A percentile compares a stretch with the other conserved stretches of the same genome.
These are phyloP conservation scores for Flaveria sonorensis DNA, from an alignment of 129 eudicot genomes.

Conservation along the genomic window DNA sequence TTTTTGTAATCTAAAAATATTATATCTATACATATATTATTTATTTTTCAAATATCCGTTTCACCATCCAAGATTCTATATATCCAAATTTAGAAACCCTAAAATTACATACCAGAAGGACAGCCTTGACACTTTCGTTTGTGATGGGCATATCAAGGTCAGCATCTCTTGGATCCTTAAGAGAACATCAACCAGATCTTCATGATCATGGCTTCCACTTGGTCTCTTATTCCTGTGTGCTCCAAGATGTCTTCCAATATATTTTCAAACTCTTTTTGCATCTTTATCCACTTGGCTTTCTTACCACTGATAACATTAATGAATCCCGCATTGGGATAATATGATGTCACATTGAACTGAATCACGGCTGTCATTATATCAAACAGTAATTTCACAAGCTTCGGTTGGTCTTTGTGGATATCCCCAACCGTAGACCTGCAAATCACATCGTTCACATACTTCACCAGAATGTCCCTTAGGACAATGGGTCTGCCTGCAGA, in stretches of 20 bases:
- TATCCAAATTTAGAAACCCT: no score
- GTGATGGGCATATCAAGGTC: slow-evolving; percentile 21
- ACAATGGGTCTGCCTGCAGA: background rate
- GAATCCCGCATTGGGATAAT: background rate
- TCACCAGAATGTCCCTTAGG: background rate
- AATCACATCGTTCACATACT: background rate
- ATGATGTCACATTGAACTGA: background rate
- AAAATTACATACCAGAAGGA: background rate
- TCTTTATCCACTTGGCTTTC: background rate
- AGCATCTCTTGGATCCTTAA: slow-evolving; percentile 10
- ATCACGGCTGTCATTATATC: background rate
- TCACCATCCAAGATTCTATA: no score
- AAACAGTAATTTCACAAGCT: background rate
- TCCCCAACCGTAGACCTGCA: background rate
- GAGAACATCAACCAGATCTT: slow-evolving; percentile 19
- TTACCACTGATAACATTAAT: background rate
- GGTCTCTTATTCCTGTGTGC: background rate
- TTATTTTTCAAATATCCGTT: no score
- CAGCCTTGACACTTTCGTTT: slow-evolving; percentile 14
- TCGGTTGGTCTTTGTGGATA: background rate
- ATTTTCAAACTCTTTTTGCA: background rate
- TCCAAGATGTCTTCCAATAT: background rate
- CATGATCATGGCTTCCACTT: background rate
- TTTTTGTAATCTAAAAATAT: no score
- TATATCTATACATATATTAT: no score